Evolutionary conservation across 1,284 basidiomycete species (phyloP).

Genomic region (Puccinia polysora): DNA sequence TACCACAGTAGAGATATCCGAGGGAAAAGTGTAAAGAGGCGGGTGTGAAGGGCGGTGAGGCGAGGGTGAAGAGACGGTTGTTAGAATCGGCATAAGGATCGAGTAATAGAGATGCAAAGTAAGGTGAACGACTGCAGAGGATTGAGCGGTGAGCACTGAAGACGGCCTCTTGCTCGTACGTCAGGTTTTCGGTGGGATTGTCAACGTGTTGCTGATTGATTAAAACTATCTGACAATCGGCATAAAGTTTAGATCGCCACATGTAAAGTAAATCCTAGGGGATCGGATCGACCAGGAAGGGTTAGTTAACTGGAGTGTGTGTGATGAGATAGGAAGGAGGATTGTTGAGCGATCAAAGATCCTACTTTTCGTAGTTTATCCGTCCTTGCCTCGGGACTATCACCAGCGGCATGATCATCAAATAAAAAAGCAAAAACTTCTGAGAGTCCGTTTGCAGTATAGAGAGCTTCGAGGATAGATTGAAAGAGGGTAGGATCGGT

Average conservation of each 20-base stretch:
- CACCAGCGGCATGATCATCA: conserved; percentile 51
- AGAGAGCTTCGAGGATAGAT: conserved; percentile 69
- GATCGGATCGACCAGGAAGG: not conserved
- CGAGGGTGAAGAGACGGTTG: conserved; percentile 62
- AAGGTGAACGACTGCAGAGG: conserved; percentile 78
- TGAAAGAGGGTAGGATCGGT: conserved; percentile 43
- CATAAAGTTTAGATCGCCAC: conserved; percentile 89
- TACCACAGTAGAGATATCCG: conserved; percentile 89
- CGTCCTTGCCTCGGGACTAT: conserved; percentile 33
- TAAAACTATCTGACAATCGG: conserved; percentile 72
- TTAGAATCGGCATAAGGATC: conserved; percentile 55
- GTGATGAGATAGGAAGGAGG: not conserved
- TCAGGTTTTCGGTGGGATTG: conserved; percentile 15
- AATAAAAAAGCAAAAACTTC: conserved; percentile 85
- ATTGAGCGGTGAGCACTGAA: conserved; percentile 92
- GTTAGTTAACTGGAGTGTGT: not conserved
- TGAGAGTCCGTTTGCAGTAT: conserved; percentile 74
- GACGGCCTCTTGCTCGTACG: conserved; percentile 57
- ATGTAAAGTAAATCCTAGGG: conserved; percentile 83
- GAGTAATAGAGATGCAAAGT: conserved; percentile 72
- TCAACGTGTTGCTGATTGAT: conserved; percentile 43
- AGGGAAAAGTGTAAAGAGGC: conserved; percentile 90
- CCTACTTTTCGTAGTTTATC: conserved; percentile 40
- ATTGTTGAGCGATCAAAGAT: not conserved
- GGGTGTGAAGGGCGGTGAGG: conserved; percentile 89